Conservation (phyloP, 495 filamentous ascomycete genomes). For the Daldinia childiae region DNA sequence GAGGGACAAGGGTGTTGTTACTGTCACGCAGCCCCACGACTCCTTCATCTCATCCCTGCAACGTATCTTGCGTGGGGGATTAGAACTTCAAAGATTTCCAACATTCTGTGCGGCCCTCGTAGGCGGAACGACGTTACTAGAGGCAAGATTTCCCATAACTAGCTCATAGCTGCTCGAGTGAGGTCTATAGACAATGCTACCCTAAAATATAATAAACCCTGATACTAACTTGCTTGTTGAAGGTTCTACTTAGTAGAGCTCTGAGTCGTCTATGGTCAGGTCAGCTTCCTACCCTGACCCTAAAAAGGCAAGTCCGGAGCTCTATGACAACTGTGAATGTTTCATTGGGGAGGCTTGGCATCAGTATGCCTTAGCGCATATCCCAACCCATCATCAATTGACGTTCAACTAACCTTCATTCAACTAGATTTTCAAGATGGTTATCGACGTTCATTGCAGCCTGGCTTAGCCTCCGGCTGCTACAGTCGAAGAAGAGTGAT, state of each 20-base stretch:
- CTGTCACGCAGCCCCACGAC: conserved; percentile 43
- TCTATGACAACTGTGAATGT: conserved; percentile 20
- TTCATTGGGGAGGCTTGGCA: conserved; percentile 39
- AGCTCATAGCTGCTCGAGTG: not conserved
- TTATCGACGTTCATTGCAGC: conserved; percentile 60
- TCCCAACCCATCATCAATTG: conserved; percentile 15
- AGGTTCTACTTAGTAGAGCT: conserved; percentile 33
- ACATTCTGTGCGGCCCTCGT: conserved; percentile 82
- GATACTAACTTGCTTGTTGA: conserved; percentile 30
- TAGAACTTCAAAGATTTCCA: conserved; percentile 73
- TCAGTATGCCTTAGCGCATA: conserved; percentile 26
- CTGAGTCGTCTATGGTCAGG: conserved; percentile 19
- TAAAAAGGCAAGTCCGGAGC: conserved; percentile 41
- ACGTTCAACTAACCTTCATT: conserved; percentile 25
- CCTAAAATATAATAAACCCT: not conserved
- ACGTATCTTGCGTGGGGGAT: conserved; percentile 56
- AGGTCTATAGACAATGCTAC: not conserved
- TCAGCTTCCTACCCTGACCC: conserved; percentile 33
- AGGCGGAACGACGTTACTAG: conserved; percentile 79
- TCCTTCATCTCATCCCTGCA: conserved; percentile 53
- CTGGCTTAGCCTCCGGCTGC: conserved; percentile 59
- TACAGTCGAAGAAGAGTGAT: conserved; percentile 57
- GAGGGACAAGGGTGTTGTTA: conserved; percentile 57
- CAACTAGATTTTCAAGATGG: conserved; percentile 57
- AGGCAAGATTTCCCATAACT: conserved; percentile 54